These are phyloP conservation scores for Zygosaccharomyces pseudorouxii DNA, from an alignment of 805 yeast species.

Conservation along the genomic window DNA sequence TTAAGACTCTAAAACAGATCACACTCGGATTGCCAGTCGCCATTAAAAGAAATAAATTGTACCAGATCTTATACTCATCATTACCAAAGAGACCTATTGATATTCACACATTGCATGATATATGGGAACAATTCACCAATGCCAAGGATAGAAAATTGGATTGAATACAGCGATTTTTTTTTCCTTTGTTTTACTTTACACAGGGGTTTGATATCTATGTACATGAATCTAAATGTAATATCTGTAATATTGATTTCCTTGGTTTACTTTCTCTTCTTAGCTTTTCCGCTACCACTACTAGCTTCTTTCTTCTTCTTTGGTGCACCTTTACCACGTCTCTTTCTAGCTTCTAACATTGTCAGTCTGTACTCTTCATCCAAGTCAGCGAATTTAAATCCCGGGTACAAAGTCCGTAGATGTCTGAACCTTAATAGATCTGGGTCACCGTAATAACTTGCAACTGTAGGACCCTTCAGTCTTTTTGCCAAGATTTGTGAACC, in stretches of 20 bases:
- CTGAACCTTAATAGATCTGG: constrained; percentile 60
- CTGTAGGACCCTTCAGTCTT: constrained; percentile 68
- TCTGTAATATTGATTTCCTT: neutral
- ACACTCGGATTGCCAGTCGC: constrained; percentile 42
- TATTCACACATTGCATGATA: constrained; percentile 18
- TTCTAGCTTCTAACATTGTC: constrained; percentile 57
- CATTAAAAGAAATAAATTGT: constrained; percentile 46
- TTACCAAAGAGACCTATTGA: constrained; percentile 42
- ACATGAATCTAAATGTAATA: constrained; percentile 6
- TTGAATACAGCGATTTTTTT: no score
- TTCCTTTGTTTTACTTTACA: neutral
- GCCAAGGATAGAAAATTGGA: constrained; percentile 1
- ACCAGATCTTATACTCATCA: constrained; percentile 48
- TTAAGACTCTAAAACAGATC: constrained; percentile 38
- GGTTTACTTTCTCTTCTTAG: constrained; percentile 33
- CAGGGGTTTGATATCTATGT: constrained; percentile 7
- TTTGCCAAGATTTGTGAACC: constrained; percentile 67
- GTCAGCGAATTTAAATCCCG: constrained; percentile 49
- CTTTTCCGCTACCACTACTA: constrained; percentile 37
- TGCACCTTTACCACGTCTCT: constrained; percentile 86
- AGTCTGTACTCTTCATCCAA: constrained; percentile 68
- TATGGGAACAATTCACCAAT: constrained; percentile 11
- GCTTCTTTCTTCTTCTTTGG: constrained; percentile 65
- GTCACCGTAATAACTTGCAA: constrained; percentile 70
- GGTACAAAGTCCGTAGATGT: constrained; percentile 52